Evolutionary conservation across 2,329 filamentous ascomycete species (phyloP).

Genomic region (Microdochium paspali): DNA sequence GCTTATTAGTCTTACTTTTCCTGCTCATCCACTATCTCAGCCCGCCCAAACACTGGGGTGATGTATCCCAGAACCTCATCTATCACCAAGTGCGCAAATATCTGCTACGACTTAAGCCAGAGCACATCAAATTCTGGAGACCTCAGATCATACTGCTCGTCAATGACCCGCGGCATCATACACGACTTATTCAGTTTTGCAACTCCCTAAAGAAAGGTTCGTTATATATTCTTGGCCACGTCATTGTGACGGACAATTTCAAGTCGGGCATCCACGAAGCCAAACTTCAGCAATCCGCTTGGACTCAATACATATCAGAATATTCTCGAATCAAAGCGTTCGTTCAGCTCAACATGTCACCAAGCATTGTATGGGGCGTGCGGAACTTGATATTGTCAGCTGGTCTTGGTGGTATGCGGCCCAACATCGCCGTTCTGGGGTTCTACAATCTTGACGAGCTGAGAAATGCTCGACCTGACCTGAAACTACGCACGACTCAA

Average conservation of each 20-base stretch:
- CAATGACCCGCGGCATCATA: constrained; percentile 73
- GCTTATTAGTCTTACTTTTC: constrained; percentile 67
- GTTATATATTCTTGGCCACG: constrained; percentile 77
- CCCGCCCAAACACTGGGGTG: constrained; percentile 81
- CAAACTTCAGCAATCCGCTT: constrained; percentile 68
- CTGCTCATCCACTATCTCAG: constrained; percentile 77
- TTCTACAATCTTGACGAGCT: constrained; percentile 76
- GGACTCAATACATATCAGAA: constrained; percentile 77
- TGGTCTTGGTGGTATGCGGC: constrained; percentile 78
- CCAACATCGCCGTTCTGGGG: constrained; percentile 75
- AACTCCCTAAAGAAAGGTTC: constrained; percentile 85
- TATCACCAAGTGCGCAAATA: constrained; percentile 85
- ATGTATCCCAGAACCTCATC: constrained; percentile 82
- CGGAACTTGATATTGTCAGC: constrained; percentile 75
- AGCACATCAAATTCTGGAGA: constrained; percentile 91
- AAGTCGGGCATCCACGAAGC: constrained; percentile 70
- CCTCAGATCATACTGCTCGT: constrained; percentile 79
- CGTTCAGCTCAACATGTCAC: constrained; percentile 77
- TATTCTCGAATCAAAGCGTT: constrained; percentile 83
- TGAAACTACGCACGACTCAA: constrained; percentile 27
- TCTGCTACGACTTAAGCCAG: constrained; percentile 68
- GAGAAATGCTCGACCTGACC: constrained; percentile 22
- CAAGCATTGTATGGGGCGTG: constrained; percentile 74
- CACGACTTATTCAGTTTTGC: constrained; percentile 80
- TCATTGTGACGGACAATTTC: constrained; percentile 81